A percentile compares a stretch with the other conserved stretches of the same genome.
Evolutionary conservation across 2,329 filamentous ascomycete genomes (phyloP).

Genomic region (Magnaporthiopsis rhizophila): DNA sequence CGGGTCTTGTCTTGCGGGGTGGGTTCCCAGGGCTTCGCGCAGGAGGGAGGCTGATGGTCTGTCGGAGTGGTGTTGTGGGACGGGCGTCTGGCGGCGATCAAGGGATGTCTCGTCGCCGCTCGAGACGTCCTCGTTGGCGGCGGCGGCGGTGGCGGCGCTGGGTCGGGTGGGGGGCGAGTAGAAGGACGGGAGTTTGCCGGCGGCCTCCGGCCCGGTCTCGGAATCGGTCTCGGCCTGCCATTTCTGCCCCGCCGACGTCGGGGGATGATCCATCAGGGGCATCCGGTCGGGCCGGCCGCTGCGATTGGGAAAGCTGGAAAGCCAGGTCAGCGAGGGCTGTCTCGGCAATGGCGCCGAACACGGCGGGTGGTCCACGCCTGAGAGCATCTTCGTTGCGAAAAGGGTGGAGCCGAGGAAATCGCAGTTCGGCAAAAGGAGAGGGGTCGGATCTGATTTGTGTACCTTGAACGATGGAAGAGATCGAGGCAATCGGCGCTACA

Average conservation of each 20-base stretch:
- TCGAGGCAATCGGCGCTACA: neutral
- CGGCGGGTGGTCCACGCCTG: neutral
- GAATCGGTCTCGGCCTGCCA: slow-evolving; percentile 6
- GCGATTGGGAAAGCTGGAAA: neutral
- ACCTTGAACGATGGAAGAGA: neutral
- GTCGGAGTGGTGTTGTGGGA: slow-evolving; percentile 9
- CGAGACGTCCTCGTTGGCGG: slow-evolving; percentile 14
- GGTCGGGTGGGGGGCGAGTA: slow-evolving; percentile 21
- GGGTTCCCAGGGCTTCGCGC: slow-evolving; percentile 13
- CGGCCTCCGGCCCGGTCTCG: neutral
- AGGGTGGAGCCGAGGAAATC: neutral
- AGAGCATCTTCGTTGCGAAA: neutral
- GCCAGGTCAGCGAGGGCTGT: neutral
- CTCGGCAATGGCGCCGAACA: neutral
- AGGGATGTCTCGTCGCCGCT: neutral
- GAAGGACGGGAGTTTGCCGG: slow-evolving; percentile 19
- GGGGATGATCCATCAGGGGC: neutral
- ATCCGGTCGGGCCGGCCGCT: neutral
- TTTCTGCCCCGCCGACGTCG: neutral
- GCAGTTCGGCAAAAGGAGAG: neutral
- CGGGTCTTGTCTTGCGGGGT: slow-evolving; percentile 7
- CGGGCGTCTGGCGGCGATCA: slow-evolving; percentile 12
- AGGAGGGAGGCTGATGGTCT: slow-evolving; percentile 9
- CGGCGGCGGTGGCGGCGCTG: neutral
- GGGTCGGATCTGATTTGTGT: neutral